Base-by-base conservation (phyloP, 257 asterid genomes). In the Striga asiatica region DNA sequence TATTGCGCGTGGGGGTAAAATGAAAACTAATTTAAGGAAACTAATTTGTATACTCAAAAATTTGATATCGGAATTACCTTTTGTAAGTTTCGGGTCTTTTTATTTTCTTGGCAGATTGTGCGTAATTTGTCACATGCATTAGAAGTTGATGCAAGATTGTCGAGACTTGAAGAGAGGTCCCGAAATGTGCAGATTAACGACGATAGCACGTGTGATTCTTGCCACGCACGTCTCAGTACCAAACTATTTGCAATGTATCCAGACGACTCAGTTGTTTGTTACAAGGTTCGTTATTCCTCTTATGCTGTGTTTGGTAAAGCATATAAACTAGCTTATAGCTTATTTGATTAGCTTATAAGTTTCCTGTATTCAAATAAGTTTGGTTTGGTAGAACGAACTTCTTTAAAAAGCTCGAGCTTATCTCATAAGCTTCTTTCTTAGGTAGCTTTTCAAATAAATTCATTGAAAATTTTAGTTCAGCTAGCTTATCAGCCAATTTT, bases 181-280 rank as follows among this genome's bases (percentile, higher is more conserved):
- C 92, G 98, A 6, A 81, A 77, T 39, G 87, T 82, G 48, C 75
- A 76, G 74, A 91, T 91, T 47, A 84, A 87, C 19, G 98, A 84
- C 10, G 98, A 87, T 66, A 87, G 88, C 42, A 71, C 83, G 20
- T 91, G 98, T 67, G 94, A 74, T 65, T 87, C 96, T 74, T 91
- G 98, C 76, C 89, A 77, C 62, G 84, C 96, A 35, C 94, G 95
- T 62, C 96, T 91, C 32, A 96, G 97, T 62, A 91, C 98, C 42
- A 87, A 91, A 71, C 78, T 91, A 48, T 91, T 91, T 66, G 98
- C 95, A 5, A 84, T 91, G 95, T 87, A 91, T 71, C 98, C 97
- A n/a, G 98, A 91, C 66, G 98, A 91, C 66, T 78, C 95, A 8
- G 50, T 87, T 38, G 97, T 84, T 62, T 91, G 97, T 66, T 91